Evolutionary conservation across 2,329 filamentous ascomycete genomes (phyloP).

Genomic region (Cordyceps javanica): DNA sequence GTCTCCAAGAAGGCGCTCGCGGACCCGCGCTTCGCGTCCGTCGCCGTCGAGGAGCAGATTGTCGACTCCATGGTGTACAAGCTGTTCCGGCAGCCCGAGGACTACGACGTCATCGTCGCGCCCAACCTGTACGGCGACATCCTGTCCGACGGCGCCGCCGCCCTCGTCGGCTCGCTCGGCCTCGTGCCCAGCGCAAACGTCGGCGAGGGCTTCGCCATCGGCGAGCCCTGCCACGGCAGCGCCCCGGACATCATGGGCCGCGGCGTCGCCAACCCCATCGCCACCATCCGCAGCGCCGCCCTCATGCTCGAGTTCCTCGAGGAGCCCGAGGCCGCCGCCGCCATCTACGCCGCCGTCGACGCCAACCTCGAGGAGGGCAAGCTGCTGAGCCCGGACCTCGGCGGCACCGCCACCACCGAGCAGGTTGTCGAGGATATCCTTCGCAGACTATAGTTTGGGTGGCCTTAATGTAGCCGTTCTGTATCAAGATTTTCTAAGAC

Average conservation of each 20-base stretch:
- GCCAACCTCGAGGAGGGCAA: slow-evolving; percentile 78
- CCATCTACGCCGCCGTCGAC: slow-evolving; percentile 89
- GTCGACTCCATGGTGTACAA: slow-evolving; percentile 99
- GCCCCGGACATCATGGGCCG: slow-evolving; percentile 88
- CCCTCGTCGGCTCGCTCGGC: slow-evolving; percentile 84
- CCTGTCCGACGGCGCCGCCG: slow-evolving; percentile 88
- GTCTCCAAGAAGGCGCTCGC: slow-evolving; percentile 69
- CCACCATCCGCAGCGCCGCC: slow-evolving; percentile 82
- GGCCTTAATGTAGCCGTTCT: background rate
- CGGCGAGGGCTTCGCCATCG: slow-evolving; percentile 88
- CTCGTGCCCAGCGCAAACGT: slow-evolving; percentile 95
- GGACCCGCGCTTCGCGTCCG: slow-evolving; percentile 52
- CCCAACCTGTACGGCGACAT: slow-evolving; percentile 98
- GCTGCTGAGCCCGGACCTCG: slow-evolving; percentile 82
- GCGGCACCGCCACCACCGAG: slow-evolving; percentile 77
- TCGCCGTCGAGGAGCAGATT: slow-evolving; percentile 90
- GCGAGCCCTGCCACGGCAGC: slow-evolving; percentile 94
- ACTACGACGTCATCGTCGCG: slow-evolving; percentile 96
- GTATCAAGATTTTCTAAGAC: background rate
- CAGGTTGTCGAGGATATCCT: slow-evolving; percentile 86
- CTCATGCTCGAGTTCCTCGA: slow-evolving; percentile 96
- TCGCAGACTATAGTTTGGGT: slow-evolving; percentile 40
- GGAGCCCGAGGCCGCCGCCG: slow-evolving; percentile 77
- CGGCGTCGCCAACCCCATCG: slow-evolving; percentile 93
- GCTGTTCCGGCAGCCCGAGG: slow-evolving; percentile 90